Percentiles rank a stretch among this genome's conserved stretches.
These are phyloP conservation scores for Apiospora aurea DNA, from an alignment of 2,329 filamentous ascomycete species.

Conservation along the genomic window DNA sequence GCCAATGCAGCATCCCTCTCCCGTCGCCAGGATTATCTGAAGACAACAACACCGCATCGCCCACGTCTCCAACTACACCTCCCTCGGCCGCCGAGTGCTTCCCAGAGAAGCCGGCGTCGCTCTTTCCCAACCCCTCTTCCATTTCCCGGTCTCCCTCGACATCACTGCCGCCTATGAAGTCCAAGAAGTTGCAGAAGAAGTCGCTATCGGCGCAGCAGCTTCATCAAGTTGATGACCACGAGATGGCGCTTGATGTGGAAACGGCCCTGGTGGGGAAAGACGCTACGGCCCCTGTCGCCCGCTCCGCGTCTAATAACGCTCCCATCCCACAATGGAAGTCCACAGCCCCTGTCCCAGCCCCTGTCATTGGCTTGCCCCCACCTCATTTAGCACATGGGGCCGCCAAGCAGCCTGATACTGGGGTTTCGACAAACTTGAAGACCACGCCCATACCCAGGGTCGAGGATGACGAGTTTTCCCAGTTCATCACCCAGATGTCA, in stretches of 20 bases:
- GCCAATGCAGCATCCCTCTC: slow-evolving; percentile 38
- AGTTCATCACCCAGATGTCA: slow-evolving; percentile 61
- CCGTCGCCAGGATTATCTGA: slow-evolving; percentile 38
- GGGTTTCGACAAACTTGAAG: slow-evolving; percentile 57
- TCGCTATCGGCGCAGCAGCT: neutral
- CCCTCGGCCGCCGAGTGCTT: slow-evolving; percentile 33
- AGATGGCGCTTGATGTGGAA: slow-evolving; percentile 17
- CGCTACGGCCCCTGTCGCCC: slow-evolving; percentile 3
- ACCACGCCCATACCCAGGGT: slow-evolving; percentile 60
- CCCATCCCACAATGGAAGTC: slow-evolving; percentile 20
- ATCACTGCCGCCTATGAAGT: slow-evolving; percentile 27
- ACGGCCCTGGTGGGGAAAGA: slow-evolving; percentile 16
- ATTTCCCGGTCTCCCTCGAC: slow-evolving; percentile 37
- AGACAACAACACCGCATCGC: slow-evolving; percentile 38
- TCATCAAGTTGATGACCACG: slow-evolving; percentile 2
- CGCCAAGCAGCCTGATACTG: slow-evolving; percentile 30
- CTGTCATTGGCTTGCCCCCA: slow-evolving; percentile 20
- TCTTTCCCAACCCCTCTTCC: slow-evolving; percentile 37
- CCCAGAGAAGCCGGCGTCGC: slow-evolving; percentile 31
- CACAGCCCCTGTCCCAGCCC: slow-evolving; percentile 10
- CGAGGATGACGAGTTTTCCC: slow-evolving; percentile 63
- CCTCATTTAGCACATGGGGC: slow-evolving; percentile 19
- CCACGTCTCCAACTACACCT: slow-evolving; percentile 41
- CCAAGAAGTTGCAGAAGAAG: slow-evolving; percentile 25
- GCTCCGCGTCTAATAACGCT: slow-evolving; percentile 9